Evolutionary conservation across 2,329 filamentous ascomycete species (phyloP), one percentile per base, ranked within the genome.

Genomic region (Torrubiellomyces zombiae): DNA sequence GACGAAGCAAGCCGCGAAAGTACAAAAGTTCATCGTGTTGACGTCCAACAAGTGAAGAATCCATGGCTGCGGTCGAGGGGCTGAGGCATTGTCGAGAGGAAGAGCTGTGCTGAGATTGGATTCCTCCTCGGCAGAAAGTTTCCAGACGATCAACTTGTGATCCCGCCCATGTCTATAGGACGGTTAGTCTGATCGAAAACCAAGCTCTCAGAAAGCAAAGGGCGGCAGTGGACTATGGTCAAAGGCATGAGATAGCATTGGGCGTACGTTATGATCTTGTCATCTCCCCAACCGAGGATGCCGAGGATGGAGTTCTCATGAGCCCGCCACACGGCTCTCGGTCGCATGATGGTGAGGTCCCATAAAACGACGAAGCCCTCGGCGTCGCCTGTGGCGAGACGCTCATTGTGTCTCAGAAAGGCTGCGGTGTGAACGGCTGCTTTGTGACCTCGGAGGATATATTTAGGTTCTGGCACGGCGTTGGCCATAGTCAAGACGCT

Each of bases 11-110:
- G 64, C 61, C 3, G 76, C 63, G 46, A 93, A 93, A 2, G 77
- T 66, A 45, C 89, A 98, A 46, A 95, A 98, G 44, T 95, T 98
- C 55, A 95, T 67, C 2, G 86, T 82, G 43, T 94, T 94, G 21
- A 95, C 82, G 5, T 78, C 62, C 5, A 98, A 55, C 4, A 79
- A 66, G 48, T 93, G 69, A 13, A 93, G 50, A n/a, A 94, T 56
- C 82, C 81, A 92, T 16, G 89, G 89, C 39, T 74, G 63, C 11
- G 63, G 66, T 34, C 55, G 63, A 24, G 47, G 48, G 22, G 48
- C 51, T 15, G 46, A 48, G 2, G 45, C 55, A 23, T 55, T 51
- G 32, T 91, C 80, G 16, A 86, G 63, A 0, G 86, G 86, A 9
- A 91, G 55, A 7, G 55, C 56, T 17, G 62, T 74, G 38, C 74